Evolutionary conservation across 345 rosid species (phyloP), one percentile per base, ranked within the genome.

Genomic region (Aegle marmelos): DNA sequence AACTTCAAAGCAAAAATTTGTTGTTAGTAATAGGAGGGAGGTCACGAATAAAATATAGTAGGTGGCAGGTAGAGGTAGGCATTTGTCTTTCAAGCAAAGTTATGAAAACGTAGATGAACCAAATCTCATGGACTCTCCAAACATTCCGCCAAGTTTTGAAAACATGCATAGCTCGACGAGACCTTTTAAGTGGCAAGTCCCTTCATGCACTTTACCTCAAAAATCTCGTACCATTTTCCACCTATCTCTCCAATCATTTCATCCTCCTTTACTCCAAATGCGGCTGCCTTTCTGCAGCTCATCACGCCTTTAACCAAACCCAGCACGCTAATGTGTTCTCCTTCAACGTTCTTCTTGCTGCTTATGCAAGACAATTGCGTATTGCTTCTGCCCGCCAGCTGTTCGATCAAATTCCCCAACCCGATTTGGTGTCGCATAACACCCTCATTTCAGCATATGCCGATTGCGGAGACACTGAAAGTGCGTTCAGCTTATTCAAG

Each of bases 171-270:
- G 83, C 86, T 67, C 83, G 79, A 80, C 83, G 83, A 70, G 90
- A 93, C 79, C 84, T 95, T 62, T 57, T 68, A 36, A 79, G 84
- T 0, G 98, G 98, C 71, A 95, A 87, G 87, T 67, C 88, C 67
- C 98, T 93, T 59, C 97, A 95, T 68, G 76, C 92, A 0, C 86
- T 85, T 56, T 95, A 90, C 84, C 64, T 95, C 82, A 93, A 95
- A 70, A 86, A 89, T n/a, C 28, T 88, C 19, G 7, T 92, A 71
- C 88, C 93, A 75, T 58, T 88, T n/a, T 90, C 98, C 39, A 91
- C 96, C 70, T 92, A 89, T 76, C 88, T 93, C 79, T 91, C 98
- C 86, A 95, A 95, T 73, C 97, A 93, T 82, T 93, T 95, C 85
- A 86, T 88, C 78, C 91, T 92, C 80, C 96, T 95, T 36, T 93